Conservation (phyloP, 1,284 basidiomycete genomes). For the Puccinia horiana region DNA sequence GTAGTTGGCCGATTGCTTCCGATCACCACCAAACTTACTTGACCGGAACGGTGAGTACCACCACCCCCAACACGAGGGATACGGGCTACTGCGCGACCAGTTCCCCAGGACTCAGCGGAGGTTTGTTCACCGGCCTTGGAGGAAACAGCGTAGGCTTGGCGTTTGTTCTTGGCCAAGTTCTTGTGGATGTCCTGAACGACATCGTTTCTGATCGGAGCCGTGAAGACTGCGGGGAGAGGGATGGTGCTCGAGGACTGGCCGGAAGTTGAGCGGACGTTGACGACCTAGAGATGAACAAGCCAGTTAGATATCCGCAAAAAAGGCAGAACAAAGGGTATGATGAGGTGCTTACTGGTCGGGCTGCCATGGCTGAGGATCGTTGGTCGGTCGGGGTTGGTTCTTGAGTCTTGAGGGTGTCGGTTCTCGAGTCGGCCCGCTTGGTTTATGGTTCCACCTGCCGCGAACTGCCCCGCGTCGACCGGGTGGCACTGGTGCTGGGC, state of each 20-base stretch:
- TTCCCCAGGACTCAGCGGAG: slow-evolving; percentile 98
- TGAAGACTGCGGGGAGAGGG: slow-evolving; percentile 92
- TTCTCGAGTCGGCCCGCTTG: neutral
- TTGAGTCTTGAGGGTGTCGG: slow-evolving; percentile 13
- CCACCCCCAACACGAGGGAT: slow-evolving; percentile 99
- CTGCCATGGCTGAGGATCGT: slow-evolving; percentile 11
- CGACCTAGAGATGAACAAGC: slow-evolving; percentile 5
- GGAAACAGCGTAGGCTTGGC: slow-evolving; percentile 94
- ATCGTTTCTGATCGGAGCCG: slow-evolving; percentile 97
- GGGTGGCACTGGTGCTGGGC: neutral
- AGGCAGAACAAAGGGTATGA: neutral
- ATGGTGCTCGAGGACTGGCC: slow-evolving; percentile 72
- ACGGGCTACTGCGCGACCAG: slow-evolving; percentile 99
- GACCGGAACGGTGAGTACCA: slow-evolving; percentile 97
- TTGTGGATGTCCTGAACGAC: slow-evolving; percentile 98
- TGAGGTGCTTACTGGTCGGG: neutral
- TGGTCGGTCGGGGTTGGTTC: neutral
- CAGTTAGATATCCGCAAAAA: neutral
- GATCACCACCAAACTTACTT: slow-evolving; percentile 63
- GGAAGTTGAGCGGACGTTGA: slow-evolving; percentile 38
- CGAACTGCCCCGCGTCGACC: neutral
- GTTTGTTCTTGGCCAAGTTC: slow-evolving; percentile 97
- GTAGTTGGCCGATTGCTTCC: neutral
- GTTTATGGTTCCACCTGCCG: neutral
- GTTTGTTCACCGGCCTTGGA: slow-evolving; percentile 99